Conservation (phyloP, 768 basidiomycete species). For the Tricholoma matsutake region DNA sequence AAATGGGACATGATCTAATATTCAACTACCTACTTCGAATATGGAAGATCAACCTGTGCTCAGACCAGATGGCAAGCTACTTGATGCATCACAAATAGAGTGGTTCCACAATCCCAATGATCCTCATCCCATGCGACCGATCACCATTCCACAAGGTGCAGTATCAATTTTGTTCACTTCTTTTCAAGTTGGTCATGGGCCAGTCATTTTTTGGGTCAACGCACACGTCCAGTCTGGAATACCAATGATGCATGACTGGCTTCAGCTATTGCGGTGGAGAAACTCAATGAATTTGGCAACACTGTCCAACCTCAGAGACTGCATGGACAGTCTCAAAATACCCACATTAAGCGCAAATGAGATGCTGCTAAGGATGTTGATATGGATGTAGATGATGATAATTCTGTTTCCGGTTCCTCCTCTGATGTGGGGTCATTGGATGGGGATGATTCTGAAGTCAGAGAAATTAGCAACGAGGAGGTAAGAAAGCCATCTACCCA, state of each 20-base stretch:
- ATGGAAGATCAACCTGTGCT: too few species aligned
- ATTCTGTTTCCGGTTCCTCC: too few species aligned
- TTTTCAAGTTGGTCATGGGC: slow-evolving; percentile 5
- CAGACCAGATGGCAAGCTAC: too few species aligned
- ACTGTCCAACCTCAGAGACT: background rate
- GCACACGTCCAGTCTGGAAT: too few species aligned
- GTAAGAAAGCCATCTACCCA: background rate
- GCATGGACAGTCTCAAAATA: background rate
- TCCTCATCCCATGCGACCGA: too few species aligned
- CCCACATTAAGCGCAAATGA: background rate
- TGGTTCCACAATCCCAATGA: slow-evolving; percentile 6
- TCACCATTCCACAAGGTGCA: too few species aligned
- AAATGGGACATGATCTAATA: slow-evolving; percentile 5
- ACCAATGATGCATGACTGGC: too few species aligned
- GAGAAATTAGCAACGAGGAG: background rate
- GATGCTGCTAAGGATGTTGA: background rate
- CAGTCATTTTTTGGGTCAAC: too few species aligned
- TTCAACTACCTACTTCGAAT: too few species aligned
- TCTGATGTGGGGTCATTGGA: background rate
- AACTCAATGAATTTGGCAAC: background rate
- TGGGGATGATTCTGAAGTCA: background rate
- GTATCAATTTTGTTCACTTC: slow-evolving; percentile 3
- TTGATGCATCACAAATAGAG: slow-evolving; percentile 12
- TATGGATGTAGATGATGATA: background rate
- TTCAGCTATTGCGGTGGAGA: background rate